phyloP scores from a whole-genome alignment of 129 eudicot genomes.

The Helianthus annuus region DNA sequence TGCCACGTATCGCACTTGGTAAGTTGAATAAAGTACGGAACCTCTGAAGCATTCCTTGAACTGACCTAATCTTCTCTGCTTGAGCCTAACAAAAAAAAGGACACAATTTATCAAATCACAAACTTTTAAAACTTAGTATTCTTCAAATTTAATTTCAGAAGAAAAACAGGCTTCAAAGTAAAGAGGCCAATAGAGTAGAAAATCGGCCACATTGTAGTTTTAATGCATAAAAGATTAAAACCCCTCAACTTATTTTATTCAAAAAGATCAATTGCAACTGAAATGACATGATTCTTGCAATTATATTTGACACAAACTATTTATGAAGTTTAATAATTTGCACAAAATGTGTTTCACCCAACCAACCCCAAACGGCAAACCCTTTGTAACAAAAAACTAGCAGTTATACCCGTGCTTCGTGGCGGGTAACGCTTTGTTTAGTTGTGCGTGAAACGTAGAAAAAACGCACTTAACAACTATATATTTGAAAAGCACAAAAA shows the following conservation, averaged over 20 bases:
- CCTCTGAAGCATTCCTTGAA: conserved; percentile 99
- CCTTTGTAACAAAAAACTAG: background rate
- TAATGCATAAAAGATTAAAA: background rate
- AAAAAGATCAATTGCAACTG: background rate
- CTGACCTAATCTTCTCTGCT: conserved; percentile 97
- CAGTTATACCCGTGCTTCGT: too few relatives aligned
- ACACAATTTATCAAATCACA: background rate
- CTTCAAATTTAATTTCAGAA: background rate
- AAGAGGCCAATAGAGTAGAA: background rate
- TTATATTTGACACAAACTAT: background rate
- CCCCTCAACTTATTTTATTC: background rate
- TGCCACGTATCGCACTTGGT: conserved; percentile 93
- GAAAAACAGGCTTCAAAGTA: background rate
- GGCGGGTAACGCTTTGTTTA: too few relatives aligned
- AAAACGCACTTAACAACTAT: too few relatives aligned
- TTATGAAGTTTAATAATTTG: background rate
- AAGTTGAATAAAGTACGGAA: conserved; percentile 91
- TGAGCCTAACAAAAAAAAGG: conserved; percentile 65
- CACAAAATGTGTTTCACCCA: background rate
- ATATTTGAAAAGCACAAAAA: too few relatives aligned
- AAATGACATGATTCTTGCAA: background rate
- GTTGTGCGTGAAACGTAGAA: too few relatives aligned
- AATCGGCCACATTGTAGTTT: background rate
- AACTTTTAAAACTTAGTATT: background rate
- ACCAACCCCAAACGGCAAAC: background rate